phyloP scores from a whole-genome alignment of 1,284 basidiomycete species.

The Tilletiopsis washingtonensis region DNA sequence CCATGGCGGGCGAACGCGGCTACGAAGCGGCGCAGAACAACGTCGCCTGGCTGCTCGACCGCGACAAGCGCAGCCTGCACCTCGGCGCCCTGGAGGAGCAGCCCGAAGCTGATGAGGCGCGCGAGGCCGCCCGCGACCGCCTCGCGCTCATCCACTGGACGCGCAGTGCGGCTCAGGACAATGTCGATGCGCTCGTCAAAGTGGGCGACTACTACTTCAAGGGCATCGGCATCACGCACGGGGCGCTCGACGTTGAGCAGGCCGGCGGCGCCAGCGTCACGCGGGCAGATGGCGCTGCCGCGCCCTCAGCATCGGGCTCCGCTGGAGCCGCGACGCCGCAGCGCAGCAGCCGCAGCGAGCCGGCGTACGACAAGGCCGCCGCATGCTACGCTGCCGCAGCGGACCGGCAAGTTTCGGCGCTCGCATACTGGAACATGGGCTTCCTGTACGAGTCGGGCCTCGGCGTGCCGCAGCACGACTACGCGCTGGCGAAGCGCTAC shows the following conservation, averaged over 20 bases:
- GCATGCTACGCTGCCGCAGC: slow-evolving; percentile 84
- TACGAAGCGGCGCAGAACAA: slow-evolving; percentile 92
- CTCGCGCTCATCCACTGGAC: slow-evolving; percentile 87
- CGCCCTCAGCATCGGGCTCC: neutral
- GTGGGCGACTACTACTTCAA: slow-evolving; percentile 84
- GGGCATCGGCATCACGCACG: slow-evolving; percentile 22
- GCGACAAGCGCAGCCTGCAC: slow-evolving; percentile 55
- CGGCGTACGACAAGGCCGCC: slow-evolving; percentile 69
- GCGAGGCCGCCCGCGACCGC: slow-evolving; percentile 53
- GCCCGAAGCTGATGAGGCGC: neutral
- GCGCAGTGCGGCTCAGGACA: slow-evolving; percentile 82
- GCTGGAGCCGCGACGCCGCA: neutral
- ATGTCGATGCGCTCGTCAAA: slow-evolving; percentile 91
- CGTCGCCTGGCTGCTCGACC: slow-evolving; percentile 82
- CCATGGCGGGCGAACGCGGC: slow-evolving; percentile 77
- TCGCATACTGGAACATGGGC: slow-evolving; percentile 97
- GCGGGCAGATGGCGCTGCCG: neutral
- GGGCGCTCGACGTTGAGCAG: neutral
- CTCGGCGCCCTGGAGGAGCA: slow-evolving; percentile 54
- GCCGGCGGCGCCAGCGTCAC: neutral
- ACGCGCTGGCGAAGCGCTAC: slow-evolving; percentile 90
- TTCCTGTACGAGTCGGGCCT: slow-evolving; percentile 98
- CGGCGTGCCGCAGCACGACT: slow-evolving; percentile 72
- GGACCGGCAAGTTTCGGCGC: slow-evolving; percentile 77
- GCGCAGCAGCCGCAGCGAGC: slow-evolving; percentile 1